phyloP scores from a whole-genome alignment of 2,329 filamentous ascomycete genomes.

The Bipolaris bicolor region DNA sequence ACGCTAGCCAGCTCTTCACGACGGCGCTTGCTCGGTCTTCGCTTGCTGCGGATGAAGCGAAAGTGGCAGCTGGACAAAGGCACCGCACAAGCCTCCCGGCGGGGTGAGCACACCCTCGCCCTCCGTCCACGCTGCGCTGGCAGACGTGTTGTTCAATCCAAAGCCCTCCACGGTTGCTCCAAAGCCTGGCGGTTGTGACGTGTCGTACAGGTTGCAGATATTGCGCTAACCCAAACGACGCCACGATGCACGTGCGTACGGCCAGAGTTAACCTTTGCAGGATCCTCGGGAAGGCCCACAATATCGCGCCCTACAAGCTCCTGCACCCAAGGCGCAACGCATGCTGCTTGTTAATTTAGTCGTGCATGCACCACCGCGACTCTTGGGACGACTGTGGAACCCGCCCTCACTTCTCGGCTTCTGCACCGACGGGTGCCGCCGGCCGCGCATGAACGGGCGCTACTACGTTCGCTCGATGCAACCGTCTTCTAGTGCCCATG shows the following conservation, averaged over 20 bases:
- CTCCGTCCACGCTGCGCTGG: conserved; percentile 32
- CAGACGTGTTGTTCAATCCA: conserved; percentile 37
- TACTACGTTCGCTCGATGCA: conserved; percentile 5
- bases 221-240: conserved; percentile 22
- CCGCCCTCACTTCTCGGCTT: conserved; percentile 8
- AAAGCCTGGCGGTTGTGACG: conserved; percentile 33
- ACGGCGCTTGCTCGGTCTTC: conserved; percentile 23
- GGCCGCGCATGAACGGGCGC: conserved; percentile 10
- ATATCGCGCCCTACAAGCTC: conserved; percentile 8
- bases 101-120: conserved; percentile 28
- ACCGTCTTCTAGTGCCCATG: background rate
- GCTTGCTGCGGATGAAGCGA: conserved; percentile 19
- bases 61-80: conserved; percentile 14
- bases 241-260: conserved; percentile 17
- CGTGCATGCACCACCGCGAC: conserved; percentile 5
- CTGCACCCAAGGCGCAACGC: conserved; percentile 5
- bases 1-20: conserved; percentile 17
- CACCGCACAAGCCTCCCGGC: conserved; percentile 24
- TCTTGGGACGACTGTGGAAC: conserved; percentile 6
- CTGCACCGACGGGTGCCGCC: conserved; percentile 10
- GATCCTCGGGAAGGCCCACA: conserved; percentile 12
- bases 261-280: conserved; percentile 10
- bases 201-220: conserved; percentile 28
- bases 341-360: conserved; percentile 11
- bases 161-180: conserved; percentile 18